Percentiles rank a stretch among this genome's conserved stretches.
phyloP scores from a whole-genome alignment of 1,284 basidiomycete genomes.

The Tilletia horrida region DNA sequence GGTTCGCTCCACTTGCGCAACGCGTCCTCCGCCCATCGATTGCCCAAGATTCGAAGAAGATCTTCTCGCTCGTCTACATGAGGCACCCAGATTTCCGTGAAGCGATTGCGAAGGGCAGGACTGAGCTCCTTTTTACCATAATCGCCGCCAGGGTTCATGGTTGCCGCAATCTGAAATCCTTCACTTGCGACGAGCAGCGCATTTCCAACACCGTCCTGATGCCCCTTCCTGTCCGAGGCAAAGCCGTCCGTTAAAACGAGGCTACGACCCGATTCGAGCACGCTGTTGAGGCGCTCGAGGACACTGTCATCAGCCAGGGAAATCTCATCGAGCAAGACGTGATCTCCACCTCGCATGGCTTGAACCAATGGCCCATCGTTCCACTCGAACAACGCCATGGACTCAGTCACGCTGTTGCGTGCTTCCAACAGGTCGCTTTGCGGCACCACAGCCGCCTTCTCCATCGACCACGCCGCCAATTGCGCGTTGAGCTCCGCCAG shows the following conservation, averaged over 20 bases:
- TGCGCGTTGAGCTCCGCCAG: constrained; percentile 26
- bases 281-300: constrained; percentile 92
- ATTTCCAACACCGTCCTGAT: constrained; percentile 19
- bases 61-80: constrained; percentile 73
- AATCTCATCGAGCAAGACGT: constrained; percentile 93
- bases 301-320: constrained; percentile 98
- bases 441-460: constrained; percentile 2
- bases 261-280: constrained; percentile 82
- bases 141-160: constrained; percentile 99
- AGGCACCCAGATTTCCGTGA: constrained; percentile 99
- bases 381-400: constrained; percentile 88
- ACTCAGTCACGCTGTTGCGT: constrained; percentile 58
- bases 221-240: constrained; percentile 23
- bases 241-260: constrained; percentile 72
- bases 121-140: constrained; percentile 99
- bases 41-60: constrained; percentile 72
- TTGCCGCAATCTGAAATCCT: constrained; percentile 84
- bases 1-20: constrained; percentile 65
- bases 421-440: constrained; percentile 57
- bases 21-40: constrained; percentile 50
- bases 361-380: constrained; percentile 88
- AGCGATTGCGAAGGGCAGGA: constrained; percentile 91
- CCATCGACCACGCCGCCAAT: constrained; percentile 14
- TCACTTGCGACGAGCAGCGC: constrained; percentile 30
- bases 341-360: constrained; percentile 80